Evolutionary conservation across 2,329 filamentous ascomycete species (phyloP).

Genomic region (Atkinsonella texensis): DNA sequence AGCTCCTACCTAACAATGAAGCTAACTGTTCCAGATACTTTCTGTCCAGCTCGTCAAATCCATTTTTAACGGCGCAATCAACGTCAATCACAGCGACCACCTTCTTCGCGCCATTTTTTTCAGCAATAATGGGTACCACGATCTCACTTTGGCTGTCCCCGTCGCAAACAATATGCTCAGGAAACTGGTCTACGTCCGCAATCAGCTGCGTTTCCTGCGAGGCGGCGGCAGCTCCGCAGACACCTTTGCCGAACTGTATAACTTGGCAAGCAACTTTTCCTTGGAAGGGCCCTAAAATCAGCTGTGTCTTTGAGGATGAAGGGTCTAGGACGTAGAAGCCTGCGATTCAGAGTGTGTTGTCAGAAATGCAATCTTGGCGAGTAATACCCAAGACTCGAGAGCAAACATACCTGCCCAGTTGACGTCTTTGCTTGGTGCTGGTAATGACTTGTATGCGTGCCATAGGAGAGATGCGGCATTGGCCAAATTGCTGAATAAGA

Average conservation of each 20-base stretch:
- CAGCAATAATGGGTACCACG: conserved; percentile 57
- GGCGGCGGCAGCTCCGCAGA: conserved; percentile 60
- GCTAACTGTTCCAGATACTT: conserved; percentile 55
- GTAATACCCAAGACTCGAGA: background rate
- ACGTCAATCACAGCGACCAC: conserved; percentile 69
- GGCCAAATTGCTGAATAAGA: conserved; percentile 51
- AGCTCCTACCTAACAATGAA: conserved; percentile 42
- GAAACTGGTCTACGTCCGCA: conserved; percentile 59
- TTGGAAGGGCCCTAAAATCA: conserved; percentile 71
- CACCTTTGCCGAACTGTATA: conserved; percentile 60
- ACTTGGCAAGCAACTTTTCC: conserved; percentile 71
- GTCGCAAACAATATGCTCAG: conserved; percentile 75
- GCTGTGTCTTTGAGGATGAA: conserved; percentile 29
- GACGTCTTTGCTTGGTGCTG: conserved; percentile 50
- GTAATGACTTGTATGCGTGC: conserved; percentile 66
- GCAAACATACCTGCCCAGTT: conserved; percentile 58
- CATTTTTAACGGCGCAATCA: conserved; percentile 55
- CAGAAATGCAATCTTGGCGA: background rate
- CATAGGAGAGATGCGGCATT: conserved; percentile 67
- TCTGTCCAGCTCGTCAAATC: conserved; percentile 60
- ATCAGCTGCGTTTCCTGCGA: conserved; percentile 52
- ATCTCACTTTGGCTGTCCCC: conserved; percentile 66
- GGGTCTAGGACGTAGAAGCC: conserved; percentile 64
- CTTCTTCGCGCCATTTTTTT: conserved; percentile 23
- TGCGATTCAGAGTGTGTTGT: conserved; percentile 14